phyloP scores from a whole-genome alignment of 176 grass and related monocot genomes.

The Triticum timopheevii region DNA sequence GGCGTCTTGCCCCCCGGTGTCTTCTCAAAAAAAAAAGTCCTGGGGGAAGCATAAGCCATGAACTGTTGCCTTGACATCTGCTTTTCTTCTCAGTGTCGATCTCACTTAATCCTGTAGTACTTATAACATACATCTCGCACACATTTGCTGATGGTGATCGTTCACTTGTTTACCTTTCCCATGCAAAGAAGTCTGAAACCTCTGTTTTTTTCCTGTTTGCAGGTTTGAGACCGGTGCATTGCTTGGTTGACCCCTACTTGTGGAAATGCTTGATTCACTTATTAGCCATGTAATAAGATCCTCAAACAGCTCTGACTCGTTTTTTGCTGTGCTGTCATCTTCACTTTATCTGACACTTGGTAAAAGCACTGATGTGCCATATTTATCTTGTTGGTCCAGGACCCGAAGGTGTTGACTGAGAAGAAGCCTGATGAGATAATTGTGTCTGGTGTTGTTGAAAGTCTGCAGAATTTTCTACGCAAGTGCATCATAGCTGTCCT shows the following conservation, averaged over 20 bases:
- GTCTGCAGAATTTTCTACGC: conserved; percentile 43
- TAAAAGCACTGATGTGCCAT: background rate
- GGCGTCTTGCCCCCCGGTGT: no score
- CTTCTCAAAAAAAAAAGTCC: no score
- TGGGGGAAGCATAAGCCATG: background rate
- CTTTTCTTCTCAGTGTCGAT: background rate
- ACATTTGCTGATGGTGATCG: background rate
- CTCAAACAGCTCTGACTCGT: background rate
- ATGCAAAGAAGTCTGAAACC: background rate
- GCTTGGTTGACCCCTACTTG: background rate
- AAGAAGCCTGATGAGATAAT: conserved; percentile 31
- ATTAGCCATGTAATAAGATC: conserved; percentile 18
- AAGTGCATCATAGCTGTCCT: conserved; percentile 64
- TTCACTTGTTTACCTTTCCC: background rate
- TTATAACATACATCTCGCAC: background rate
- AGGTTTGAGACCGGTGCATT: background rate
- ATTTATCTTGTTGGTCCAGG: conserved; percentile 15
- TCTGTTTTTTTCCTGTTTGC: conserved; percentile 6
- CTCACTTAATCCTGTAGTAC: background rate
- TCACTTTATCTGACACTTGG: background rate
- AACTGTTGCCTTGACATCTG: background rate
- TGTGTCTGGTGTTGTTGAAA: conserved; percentile 24
- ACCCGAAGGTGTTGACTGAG: conserved; percentile 29
- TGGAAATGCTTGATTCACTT: conserved; percentile 21
- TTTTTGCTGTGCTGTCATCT: background rate